Evolutionary conservation across 257 asterid genomes (phyloP), one percentile per base, ranked within the genome.

Genomic region (Plantago major): DNA sequence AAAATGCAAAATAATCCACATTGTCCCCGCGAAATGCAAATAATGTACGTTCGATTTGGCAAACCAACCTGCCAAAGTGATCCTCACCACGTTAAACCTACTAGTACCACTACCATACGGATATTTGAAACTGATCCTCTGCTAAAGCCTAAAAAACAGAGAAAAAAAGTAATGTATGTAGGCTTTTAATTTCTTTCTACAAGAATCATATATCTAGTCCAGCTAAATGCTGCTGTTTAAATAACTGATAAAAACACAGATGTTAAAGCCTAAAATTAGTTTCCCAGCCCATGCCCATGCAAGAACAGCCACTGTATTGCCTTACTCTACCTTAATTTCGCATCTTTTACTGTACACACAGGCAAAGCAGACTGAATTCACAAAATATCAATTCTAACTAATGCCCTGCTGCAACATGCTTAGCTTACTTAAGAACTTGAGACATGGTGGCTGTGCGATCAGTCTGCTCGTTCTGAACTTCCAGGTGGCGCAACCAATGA

Each of bases 291-390:
- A 3, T 30, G 5, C 37, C n/a, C n/a, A 30, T 18, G 42, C 82
- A 69, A 88, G 83, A 65, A 74, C 84, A 53, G 81, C 74, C 88
- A 78, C 76, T 11, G 60, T 72, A 74, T 69, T 75, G 74, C 82
- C 70, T 55, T 55, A 45, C 43, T 45, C 42, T 13, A 10, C 7
- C 40, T 33, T 33, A 33, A 33, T 0, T 33, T 33, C 40, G 3
- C 7, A 33, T 33, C 8, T 1, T 1, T 1, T 33, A 33, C 40
- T 53, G 68, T 55, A 74, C 76, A 54, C 40, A 68, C 22, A 42
- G 76, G 81, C 69, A 74, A 74, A 74, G 71, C 71, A 73, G 67
- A 65, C 33, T 44, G 46, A 53, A 51, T 58, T 51, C 52, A 11
- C 78, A 73, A 73, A 74, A 79, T 65, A 60, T 66, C 68, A 17